These are phyloP conservation scores for Oxyria digyna DNA, from an alignment of 148 eudicot species.

Conservation along the genomic window DNA sequence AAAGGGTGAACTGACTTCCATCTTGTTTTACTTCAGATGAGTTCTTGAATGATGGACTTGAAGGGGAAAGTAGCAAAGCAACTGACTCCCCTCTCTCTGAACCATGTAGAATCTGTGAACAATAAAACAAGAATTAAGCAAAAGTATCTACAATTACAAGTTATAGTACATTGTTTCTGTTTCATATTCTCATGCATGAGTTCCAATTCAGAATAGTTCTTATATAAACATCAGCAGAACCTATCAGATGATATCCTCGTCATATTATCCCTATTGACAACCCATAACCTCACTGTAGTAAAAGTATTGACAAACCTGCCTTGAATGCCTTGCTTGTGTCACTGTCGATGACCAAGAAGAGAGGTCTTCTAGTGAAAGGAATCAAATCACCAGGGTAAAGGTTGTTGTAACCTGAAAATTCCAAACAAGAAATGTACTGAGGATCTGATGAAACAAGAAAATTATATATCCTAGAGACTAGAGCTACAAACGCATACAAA, in stretches of 20 bases:
- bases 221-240: neutral
- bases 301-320: conserved; percentile 98
- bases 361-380: conserved; percentile 88
- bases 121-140: neutral
- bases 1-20: conserved; percentile 88
- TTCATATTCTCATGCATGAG: neutral
- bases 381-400: conserved; percentile 84
- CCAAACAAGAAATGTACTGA: neutral
- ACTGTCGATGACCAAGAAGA: conserved; percentile 83
- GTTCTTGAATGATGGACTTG: conserved; percentile 48
- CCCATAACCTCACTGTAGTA: conserved; percentile 12
- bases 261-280: neutral
- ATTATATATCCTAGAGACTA: neutral
- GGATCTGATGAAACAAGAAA: neutral
- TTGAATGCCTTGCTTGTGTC: conserved; percentile 99
- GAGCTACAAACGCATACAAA: neutral
- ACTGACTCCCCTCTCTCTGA: conserved; percentile 86
- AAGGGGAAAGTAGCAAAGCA: conserved; percentile 74
- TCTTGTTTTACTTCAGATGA: conserved; percentile 34
- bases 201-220: neutral
- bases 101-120: conserved; percentile 78
- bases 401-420: conserved; percentile 64
- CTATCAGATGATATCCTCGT: neutral
- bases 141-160: neutral
- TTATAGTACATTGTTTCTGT: neutral